Conservation (phyloP, 805 yeast genomes). For the Soucietia sequanensis region DNA sequence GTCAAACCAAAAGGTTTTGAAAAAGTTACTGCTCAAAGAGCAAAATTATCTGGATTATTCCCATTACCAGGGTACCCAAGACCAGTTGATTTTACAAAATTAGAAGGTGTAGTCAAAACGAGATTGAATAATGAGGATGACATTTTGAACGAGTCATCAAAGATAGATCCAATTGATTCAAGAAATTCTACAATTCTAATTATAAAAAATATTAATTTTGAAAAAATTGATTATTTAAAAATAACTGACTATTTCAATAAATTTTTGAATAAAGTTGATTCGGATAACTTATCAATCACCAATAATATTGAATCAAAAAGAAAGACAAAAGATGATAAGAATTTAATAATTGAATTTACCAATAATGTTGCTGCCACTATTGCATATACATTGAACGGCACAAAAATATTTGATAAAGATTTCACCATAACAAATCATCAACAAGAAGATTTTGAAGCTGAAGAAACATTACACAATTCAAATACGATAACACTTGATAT, state of each 20-base stretch:
- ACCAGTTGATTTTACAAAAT: conserved; percentile 41
- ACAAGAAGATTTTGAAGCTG: conserved; percentile 3
- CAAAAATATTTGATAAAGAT: conserved; percentile 20
- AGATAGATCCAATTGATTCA: conserved; percentile 40
- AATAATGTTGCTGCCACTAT: conserved; percentile 56
- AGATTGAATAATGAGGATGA: conserved; percentile 26
- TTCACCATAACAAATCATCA: conserved; percentile 9
- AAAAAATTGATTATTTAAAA: conserved; percentile 28
- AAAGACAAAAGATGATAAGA: conserved; percentile 35
- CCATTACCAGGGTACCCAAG: conserved; percentile 68
- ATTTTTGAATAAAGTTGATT: conserved; percentile 43
- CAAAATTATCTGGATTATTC: conserved; percentile 76
- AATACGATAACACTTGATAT: conserved; percentile 10
- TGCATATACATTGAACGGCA: conserved; percentile 43
- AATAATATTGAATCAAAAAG: conserved; percentile 32
- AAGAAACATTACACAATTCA: conserved; percentile 12
- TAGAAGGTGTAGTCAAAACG: conserved; percentile 38
- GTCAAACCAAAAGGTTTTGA: conserved; percentile 71
- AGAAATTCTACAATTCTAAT: conserved; percentile 30
- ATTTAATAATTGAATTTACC: conserved; percentile 51
- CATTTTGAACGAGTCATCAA: conserved; percentile 31
- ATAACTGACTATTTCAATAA: conserved; percentile 46
- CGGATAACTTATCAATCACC: conserved; percentile 33
- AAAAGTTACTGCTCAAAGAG: conserved; percentile 68
- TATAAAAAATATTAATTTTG: conserved; percentile 32